Conservation (phyloP, 805 yeast species). For the Candida boleticola region DNA sequence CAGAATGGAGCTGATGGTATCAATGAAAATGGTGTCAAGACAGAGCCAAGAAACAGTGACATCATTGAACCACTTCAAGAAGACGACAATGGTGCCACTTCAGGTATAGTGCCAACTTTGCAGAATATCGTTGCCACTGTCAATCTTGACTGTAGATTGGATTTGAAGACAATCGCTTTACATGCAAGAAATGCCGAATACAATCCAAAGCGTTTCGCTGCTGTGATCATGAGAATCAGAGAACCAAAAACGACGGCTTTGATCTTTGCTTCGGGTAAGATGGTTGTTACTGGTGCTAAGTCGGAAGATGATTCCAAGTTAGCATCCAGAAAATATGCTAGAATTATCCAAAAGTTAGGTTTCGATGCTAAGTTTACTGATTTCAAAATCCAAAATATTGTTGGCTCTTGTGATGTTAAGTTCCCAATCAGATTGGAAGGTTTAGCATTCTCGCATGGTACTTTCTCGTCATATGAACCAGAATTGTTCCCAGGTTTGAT, state of each 20-base stretch:
- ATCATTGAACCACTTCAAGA: slow-evolving; percentile 40
- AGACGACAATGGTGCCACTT: slow-evolving; percentile 70
- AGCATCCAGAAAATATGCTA: slow-evolving; percentile 95
- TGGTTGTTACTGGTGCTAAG: slow-evolving; percentile 99
- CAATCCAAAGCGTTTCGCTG: slow-evolving; percentile 98
- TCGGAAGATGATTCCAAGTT: slow-evolving; percentile 98
- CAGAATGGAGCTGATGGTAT: slow-evolving; percentile 6
- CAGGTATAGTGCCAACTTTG: slow-evolving; percentile 94
- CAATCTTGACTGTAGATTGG: slow-evolving; percentile 91
- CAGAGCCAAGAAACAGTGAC: slow-evolving; percentile 12
- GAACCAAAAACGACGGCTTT: slow-evolving; percentile 98
- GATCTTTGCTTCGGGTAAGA: slow-evolving; percentile 97
- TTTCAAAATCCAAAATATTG: slow-evolving; percentile 96
- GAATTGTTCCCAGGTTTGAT: slow-evolving; percentile 97
- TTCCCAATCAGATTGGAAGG: slow-evolving; percentile 98
- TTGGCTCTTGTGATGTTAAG: slow-evolving; percentile 97
- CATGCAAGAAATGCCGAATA: slow-evolving; percentile 99
- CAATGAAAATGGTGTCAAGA: slow-evolving; percentile 10
- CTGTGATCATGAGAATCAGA: slow-evolving; percentile 98
- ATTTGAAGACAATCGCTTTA: slow-evolving; percentile 92
- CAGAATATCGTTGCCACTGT: slow-evolving; percentile 98
- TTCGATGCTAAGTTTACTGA: slow-evolving; percentile 97
- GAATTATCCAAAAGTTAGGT: slow-evolving; percentile 96
- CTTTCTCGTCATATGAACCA: slow-evolving; percentile 98
- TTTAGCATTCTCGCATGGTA: slow-evolving; percentile 95